Conservation (phyloP, 805 yeast species). For the Candida odintsovae region DNA sequence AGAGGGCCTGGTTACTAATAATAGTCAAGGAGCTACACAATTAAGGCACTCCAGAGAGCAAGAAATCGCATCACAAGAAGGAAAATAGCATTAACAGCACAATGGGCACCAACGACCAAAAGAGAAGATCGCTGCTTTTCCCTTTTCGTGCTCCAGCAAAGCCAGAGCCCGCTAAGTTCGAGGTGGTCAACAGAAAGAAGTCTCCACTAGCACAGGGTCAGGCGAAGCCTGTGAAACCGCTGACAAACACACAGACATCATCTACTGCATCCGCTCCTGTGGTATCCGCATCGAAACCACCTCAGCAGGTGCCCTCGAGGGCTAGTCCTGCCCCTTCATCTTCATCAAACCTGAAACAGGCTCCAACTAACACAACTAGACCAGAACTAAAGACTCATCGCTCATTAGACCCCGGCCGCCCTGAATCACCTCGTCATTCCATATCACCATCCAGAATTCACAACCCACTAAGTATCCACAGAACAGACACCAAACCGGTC, state of each 20-base stretch:
- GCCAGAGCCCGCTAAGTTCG: slow-evolving; percentile 19
- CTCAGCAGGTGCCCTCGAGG: not conserved
- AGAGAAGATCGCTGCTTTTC: slow-evolving; percentile 21
- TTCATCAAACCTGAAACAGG: not conserved
- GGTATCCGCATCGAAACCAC: not conserved
- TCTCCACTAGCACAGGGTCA: slow-evolving; percentile 10
- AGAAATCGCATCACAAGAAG: too few relatives aligned
- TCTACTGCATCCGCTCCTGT: not conserved
- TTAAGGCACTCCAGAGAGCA: too few relatives aligned
- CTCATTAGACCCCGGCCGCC: not conserved
- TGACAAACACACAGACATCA: not conserved
- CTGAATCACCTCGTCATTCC: not conserved
- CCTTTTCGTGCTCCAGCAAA: slow-evolving; percentile 14
- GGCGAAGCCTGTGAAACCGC: not conserved
- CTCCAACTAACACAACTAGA: not conserved
- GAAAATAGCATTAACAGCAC: not conserved
- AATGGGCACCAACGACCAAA: slow-evolving; percentile 2
- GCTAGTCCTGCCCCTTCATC: not conserved
- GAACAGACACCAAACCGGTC: not conserved
- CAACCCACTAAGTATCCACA: not conserved
- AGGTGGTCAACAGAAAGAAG: slow-evolving; percentile 23
- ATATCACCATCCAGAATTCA: not conserved
- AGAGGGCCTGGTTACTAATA: too few relatives aligned
- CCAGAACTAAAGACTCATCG: not conserved
- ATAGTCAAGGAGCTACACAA: too few relatives aligned